These are phyloP conservation scores for Pseudogymnoascus destructans DNA, from an alignment of 2,329 filamentous ascomycete genomes.

Conservation along the genomic window DNA sequence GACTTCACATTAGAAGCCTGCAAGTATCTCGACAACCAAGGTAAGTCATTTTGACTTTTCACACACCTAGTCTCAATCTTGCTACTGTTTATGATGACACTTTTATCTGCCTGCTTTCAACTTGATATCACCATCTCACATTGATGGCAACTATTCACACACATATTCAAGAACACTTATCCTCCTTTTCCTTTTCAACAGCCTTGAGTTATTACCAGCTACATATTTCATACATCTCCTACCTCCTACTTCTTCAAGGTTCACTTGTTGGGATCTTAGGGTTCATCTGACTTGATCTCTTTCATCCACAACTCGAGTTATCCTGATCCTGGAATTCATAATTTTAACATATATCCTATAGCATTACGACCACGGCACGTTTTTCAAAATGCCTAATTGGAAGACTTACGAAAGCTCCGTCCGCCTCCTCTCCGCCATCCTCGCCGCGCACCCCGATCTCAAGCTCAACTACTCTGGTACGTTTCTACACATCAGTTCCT, in stretches of 20 bases:
- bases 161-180: not conserved
- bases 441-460: slow-evolving; percentile 41
- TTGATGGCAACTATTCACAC: not conserved
- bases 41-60: not conserved
- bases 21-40: not conserved
- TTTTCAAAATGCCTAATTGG: slow-evolving; percentile 41
- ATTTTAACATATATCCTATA: not conserved
- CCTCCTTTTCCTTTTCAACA: not conserved
- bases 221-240: slow-evolving; percentile 1
- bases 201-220: not conserved
- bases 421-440: slow-evolving; percentile 46
- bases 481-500: slow-evolving; percentile 19
- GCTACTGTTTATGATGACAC: not conserved
- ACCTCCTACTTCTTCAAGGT: not conserved
- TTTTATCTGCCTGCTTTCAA: not conserved
- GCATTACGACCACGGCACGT: not conserved
- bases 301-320: not conserved
- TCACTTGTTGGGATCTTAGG: not conserved
- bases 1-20: not conserved
- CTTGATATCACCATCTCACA: not conserved
- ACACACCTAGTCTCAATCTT: not conserved
- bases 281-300: not conserved
- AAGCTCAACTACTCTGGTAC: slow-evolving; percentile 51
- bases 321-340: not conserved
- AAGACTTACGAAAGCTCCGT: slow-evolving; percentile 46